Conservation (phyloP, 1,139 yeast genomes). For the Yamadazyma buinensis region DNA sequence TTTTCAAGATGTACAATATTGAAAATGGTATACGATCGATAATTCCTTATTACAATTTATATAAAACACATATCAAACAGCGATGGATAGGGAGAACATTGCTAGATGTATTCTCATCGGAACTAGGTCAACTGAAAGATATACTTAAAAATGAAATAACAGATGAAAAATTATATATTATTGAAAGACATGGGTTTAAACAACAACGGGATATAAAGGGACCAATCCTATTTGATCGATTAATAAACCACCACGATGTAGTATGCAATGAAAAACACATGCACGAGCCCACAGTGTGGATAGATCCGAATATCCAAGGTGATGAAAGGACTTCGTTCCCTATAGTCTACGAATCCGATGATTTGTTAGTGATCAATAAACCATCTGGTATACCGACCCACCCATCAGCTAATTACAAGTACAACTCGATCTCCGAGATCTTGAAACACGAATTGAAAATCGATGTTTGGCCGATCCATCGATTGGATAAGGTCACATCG, state of each 20-base stretch:
- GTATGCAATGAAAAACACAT: constrained; percentile 47
- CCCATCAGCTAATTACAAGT: constrained; percentile 65
- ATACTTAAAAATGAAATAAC: constrained; percentile 21
- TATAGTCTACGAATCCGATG: constrained; percentile 44
- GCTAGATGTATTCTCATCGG: constrained; percentile 38
- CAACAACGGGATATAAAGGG: constrained; percentile 22
- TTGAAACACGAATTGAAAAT: constrained; percentile 37
- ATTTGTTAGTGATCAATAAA: constrained; percentile 60
- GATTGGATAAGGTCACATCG: constrained; percentile 72
- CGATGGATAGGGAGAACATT: constrained; percentile 48
- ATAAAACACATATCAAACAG: constrained; percentile 40
- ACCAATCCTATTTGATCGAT: constrained; percentile 19
- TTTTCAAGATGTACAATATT: constrained; percentile 17
- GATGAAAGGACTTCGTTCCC: constrained; percentile 22
- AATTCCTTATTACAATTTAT: constrained; percentile 40
- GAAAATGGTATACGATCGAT: constrained; percentile 45
- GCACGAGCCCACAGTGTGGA: constrained; percentile 59
- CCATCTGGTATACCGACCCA: constrained; percentile 81
- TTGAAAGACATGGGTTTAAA: constrained; percentile 22
- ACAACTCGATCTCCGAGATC: constrained; percentile 61
- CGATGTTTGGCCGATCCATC: constrained; percentile 55
- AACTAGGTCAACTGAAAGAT: constrained; percentile 37
- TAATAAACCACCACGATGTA: constrained; percentile 45
- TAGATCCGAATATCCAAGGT: constrained; percentile 17
- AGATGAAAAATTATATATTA: constrained; percentile 23